Evolutionary conservation across 1,139 yeast species (phyloP).

Genomic region (Pichia sp.): DNA sequence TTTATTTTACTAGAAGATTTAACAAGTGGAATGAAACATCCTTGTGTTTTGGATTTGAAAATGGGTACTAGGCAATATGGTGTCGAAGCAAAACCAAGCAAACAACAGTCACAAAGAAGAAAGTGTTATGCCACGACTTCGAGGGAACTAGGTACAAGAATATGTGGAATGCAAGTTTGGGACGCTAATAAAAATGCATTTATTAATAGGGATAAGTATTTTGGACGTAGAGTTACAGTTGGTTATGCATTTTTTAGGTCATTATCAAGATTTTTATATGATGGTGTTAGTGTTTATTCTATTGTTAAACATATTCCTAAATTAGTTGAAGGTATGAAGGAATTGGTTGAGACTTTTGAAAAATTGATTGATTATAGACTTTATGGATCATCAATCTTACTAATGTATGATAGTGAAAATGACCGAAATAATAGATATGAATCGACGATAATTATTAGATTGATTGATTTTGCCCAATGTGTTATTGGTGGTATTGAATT

Average conservation of each 20-base stretch:
- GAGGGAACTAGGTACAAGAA: slow-evolving; percentile 75
- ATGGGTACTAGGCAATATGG: slow-evolving; percentile 99
- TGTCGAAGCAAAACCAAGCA: slow-evolving; percentile 71
- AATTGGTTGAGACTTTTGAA: slow-evolving; percentile 49
- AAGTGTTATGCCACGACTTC: slow-evolving; percentile 84
- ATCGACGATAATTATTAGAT: slow-evolving; percentile 44
- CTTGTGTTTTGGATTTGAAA: slow-evolving; percentile 90
- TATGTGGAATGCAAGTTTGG: slow-evolving; percentile 94
- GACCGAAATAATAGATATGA: slow-evolving; percentile 23
- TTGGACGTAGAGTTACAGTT: slow-evolving; percentile 71
- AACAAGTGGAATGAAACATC: slow-evolving; percentile 72
- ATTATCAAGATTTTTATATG: slow-evolving; percentile 69
- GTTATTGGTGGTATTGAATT: slow-evolving; percentile 59
- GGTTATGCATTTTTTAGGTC: slow-evolving; percentile 76
- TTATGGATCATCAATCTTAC: slow-evolving; percentile 82
- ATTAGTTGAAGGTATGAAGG: slow-evolving; percentile 53
- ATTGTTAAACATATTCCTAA: slow-evolving; percentile 64
- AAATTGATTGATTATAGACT: slow-evolving; percentile 73
- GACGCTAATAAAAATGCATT: slow-evolving; percentile 43
- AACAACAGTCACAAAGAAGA: slow-evolving; percentile 71
- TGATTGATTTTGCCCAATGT: slow-evolving; percentile 95
- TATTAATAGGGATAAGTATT: slow-evolving; percentile 80
- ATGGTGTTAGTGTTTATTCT: slow-evolving; percentile 56
- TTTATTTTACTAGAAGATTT: slow-evolving; percentile 89
- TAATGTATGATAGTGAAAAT: slow-evolving; percentile 67